Conservation (phyloP, 345 rosid genomes). For the Linum trigynum region DNA sequence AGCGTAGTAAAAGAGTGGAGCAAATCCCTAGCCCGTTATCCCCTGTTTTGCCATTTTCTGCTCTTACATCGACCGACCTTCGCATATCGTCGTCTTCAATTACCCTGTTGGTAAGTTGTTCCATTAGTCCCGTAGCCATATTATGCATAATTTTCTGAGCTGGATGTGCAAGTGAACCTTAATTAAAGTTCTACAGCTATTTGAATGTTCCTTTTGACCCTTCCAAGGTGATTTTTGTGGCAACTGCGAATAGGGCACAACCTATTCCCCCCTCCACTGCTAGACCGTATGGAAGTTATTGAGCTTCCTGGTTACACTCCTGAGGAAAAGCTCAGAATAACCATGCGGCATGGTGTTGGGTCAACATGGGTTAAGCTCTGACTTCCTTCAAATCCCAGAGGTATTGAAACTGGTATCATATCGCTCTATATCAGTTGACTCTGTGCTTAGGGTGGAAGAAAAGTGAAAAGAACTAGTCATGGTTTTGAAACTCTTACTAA, state of each 20-base stretch:
- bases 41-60: too few species aligned
- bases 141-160: neutral
- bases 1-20: too few species aligned
- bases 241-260: slow-evolving; percentile 89
- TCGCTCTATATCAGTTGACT: neutral
- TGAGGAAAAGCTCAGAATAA: slow-evolving; percentile 91
- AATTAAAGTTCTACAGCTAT: slow-evolving; percentile 52
- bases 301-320: slow-evolving; percentile 96
- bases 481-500: too few species aligned
- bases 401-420: slow-evolving; percentile 29
- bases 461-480: too few species aligned
- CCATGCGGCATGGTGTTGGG: slow-evolving; percentile 86
- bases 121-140: too few species aligned
- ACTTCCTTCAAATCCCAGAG: slow-evolving; percentile 93
- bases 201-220: slow-evolving; percentile 97
- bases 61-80: too few species aligned
- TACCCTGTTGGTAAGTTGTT: too few species aligned
- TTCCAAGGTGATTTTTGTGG: slow-evolving; percentile 87
- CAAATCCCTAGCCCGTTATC: too few species aligned
- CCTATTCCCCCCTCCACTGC: slow-evolving; percentile 93
- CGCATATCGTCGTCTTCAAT: too few species aligned
- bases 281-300: slow-evolving; percentile 96
- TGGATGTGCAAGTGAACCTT: slow-evolving; percentile 27
- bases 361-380: slow-evolving; percentile 85
- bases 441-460: too few species aligned